A percentile compares a stretch with the other conserved stretches of the same genome.
Evolutionary conservation across 768 basidiomycete genomes (phyloP).

Genomic region (Amanita muscaria): DNA sequence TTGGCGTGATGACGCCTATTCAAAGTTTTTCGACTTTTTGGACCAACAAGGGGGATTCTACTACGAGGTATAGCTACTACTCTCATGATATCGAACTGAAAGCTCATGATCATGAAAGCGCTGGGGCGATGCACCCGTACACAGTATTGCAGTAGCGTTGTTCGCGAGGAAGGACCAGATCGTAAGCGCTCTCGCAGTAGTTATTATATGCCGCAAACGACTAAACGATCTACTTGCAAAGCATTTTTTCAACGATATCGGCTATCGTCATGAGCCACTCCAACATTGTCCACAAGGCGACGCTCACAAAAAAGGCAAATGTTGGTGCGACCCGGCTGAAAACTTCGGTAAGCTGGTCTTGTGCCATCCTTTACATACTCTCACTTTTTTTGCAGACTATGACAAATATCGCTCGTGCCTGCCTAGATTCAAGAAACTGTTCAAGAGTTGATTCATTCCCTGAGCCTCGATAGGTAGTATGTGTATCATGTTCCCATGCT

Average conservation of each 20-base stretch:
- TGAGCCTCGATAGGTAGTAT: too few species aligned
- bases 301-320: constrained; percentile 70
- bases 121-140: constrained; percentile 91
- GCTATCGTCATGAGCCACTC: constrained; percentile 89
- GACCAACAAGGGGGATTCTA: constrained; percentile 82
- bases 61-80: constrained; percentile 47
- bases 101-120: constrained; percentile 34
- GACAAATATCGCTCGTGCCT: background rate
- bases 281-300: constrained; percentile 83
- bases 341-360: constrained; percentile 55
- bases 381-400: too few species aligned
- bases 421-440: background rate
- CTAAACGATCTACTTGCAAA: constrained; percentile 11
- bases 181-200: constrained; percentile 19
- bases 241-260: constrained; percentile 94
- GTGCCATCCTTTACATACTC: background rate
- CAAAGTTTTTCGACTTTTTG: constrained; percentile 74
- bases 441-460: background rate
- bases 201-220: too few species aligned
- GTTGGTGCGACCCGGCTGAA: constrained; percentile 72
- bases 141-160: constrained; percentile 84
- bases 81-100: background rate
- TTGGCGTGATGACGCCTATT: constrained; percentile 78
- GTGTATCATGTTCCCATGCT: background rate
- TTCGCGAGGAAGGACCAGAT: constrained; percentile 85